Evolutionary conservation across 495 filamentous ascomycete genomes (phyloP).

Genomic region (Durotheca rogersii): DNA sequence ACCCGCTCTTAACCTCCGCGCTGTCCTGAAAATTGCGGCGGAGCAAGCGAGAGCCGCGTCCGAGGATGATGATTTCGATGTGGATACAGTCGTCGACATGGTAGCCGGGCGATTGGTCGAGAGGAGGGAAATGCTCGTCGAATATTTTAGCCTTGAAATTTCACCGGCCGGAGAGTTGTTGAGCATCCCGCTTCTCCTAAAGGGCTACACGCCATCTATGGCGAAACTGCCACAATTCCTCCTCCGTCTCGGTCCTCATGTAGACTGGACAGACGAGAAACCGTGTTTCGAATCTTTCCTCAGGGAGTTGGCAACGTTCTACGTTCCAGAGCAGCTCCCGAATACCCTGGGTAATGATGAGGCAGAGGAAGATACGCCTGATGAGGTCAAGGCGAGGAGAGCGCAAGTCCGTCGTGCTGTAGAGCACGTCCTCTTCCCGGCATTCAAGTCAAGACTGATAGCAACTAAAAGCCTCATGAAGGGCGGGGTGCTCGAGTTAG

Average conservation of each 20-base stretch:
- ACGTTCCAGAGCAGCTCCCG: conserved; percentile 83
- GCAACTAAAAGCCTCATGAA: conserved; percentile 77
- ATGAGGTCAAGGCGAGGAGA: conserved; percentile 58
- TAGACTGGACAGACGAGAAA: conserved; percentile 84
- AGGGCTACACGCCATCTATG: conserved; percentile 81
- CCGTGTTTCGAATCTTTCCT: conserved; percentile 85
- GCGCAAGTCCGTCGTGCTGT: conserved; percentile 60
- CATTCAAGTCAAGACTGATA: conserved; percentile 78
- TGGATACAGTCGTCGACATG: conserved; percentile 61
- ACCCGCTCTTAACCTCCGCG: conserved; percentile 68
- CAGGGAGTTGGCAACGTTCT: conserved; percentile 85
- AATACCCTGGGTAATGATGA: conserved; percentile 44
- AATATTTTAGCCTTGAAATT: conserved; percentile 90
- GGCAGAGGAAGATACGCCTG: conserved; percentile 46
- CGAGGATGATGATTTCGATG: conserved; percentile 60
- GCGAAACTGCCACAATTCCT: conserved; percentile 89
- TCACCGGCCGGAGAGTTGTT: conserved; percentile 73
- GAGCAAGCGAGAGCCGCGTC: conserved; percentile 59
- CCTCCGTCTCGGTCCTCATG: conserved; percentile 81
- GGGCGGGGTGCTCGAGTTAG: conserved; percentile 78
- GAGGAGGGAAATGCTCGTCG: conserved; percentile 79
- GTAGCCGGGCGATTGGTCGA: conserved; percentile 65
- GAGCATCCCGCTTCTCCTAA: conserved; percentile 80
- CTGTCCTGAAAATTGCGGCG: conserved; percentile 72
- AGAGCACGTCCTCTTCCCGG: conserved; percentile 76